Evolutionary conservation across 2,329 filamentous ascomycete species (phyloP).

Genomic region (Westerdykella sp.): DNA sequence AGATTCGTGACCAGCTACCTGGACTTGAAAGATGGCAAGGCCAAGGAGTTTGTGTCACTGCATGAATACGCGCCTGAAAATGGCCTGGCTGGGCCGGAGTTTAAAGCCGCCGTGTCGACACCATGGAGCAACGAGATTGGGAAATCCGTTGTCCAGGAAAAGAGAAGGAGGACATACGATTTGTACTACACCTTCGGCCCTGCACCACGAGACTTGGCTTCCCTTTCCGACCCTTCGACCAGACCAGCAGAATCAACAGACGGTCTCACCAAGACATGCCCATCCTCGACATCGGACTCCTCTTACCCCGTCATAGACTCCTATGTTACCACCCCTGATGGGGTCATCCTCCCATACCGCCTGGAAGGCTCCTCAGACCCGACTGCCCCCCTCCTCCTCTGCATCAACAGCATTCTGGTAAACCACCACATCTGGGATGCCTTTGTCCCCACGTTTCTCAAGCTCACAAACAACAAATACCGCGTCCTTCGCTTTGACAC

Average conservation of each 20-base stretch:
- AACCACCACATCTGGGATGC: constrained; percentile 75
- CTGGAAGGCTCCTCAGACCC: constrained; percentile 66
- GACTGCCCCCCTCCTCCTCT: constrained; percentile 64
- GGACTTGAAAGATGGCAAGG: constrained; percentile 34
- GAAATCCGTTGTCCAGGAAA: constrained; percentile 52
- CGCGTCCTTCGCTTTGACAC: constrained; percentile 72
- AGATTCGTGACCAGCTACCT: constrained; percentile 62
- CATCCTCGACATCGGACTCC: constrained; percentile 28
- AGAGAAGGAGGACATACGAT: constrained; percentile 56
- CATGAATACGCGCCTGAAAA: constrained; percentile 67
- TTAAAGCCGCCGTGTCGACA: constrained; percentile 58
- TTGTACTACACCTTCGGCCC: constrained; percentile 77
- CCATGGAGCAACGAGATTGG: constrained; percentile 56
- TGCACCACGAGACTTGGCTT: constrained; percentile 60
- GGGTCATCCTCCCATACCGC: constrained; percentile 63
- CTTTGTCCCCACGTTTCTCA: constrained; percentile 57
- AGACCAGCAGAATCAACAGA: constrained; percentile 50
- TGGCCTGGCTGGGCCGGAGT: constrained; percentile 59
- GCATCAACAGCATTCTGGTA: constrained; percentile 75
- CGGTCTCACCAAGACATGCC: constrained; percentile 50
- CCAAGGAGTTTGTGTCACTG: constrained; percentile 55
- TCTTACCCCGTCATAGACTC: constrained; percentile 54
- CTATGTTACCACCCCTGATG: constrained; percentile 62
- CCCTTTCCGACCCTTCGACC: constrained; percentile 46
- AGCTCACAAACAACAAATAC: constrained; percentile 53